Evolutionary conservation across 2,329 filamentous ascomycete genomes (phyloP).

Genomic region (Curvularia sp.): DNA sequence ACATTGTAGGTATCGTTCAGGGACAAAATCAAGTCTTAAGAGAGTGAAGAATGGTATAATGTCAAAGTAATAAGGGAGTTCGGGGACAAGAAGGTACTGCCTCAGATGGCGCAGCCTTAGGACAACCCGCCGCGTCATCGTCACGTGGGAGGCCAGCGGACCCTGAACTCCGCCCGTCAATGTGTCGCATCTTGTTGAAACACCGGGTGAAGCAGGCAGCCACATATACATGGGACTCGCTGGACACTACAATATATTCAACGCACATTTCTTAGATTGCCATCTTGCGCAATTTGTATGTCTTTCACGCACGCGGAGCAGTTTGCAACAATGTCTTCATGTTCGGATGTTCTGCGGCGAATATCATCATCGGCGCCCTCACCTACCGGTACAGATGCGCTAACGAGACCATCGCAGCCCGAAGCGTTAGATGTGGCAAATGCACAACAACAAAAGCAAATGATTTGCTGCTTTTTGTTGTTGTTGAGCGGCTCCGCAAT

Average conservation of each 20-base stretch:
- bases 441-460: not conserved
- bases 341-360: not conserved
- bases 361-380: not conserved
- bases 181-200: constrained; percentile 20
- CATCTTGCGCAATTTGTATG: not conserved
- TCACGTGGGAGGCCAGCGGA: constrained; percentile 17
- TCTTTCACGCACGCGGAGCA: not conserved
- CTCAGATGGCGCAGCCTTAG: constrained; percentile 18
- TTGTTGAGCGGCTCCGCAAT: not conserved
- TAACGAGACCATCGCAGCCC: not conserved
- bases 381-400: not conserved
- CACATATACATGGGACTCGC: not conserved
- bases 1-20: constrained; percentile 36
- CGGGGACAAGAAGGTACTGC: constrained; percentile 23
- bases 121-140: constrained; percentile 18
- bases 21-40: constrained; percentile 18
- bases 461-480: not conserved
- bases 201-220: constrained; percentile 10
- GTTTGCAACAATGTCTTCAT: not conserved
- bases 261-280: not conserved
- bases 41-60: constrained; percentile 23
- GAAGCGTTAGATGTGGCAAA: not conserved
- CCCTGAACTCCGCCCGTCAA: constrained; percentile 14
- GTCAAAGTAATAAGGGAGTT: constrained; percentile 19
- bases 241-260: not conserved